Conservation (phyloP, 1,284 basidiomycete species). For the Meira miltonrushii region DNA sequence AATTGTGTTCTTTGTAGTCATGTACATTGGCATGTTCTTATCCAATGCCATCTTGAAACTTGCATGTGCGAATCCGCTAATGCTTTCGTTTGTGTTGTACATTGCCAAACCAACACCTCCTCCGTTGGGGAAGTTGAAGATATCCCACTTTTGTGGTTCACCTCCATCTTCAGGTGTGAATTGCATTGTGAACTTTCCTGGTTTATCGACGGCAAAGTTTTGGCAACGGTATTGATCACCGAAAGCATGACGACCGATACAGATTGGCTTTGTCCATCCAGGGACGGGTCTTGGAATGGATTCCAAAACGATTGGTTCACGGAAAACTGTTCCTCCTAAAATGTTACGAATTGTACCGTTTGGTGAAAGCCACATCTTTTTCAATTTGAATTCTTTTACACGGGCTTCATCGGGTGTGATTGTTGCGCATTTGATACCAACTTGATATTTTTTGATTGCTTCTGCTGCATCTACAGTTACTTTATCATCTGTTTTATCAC, state of each 20-base stretch:
- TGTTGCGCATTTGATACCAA: conserved; percentile 70
- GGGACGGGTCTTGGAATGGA: conserved; percentile 80
- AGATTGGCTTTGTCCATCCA: conserved; percentile 93
- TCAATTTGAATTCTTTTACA: conserved; percentile 76
- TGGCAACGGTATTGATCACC: conserved; percentile 69
- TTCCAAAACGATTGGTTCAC: conserved; percentile 89
- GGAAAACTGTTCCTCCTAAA: conserved; percentile 95
- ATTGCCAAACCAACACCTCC: conserved; percentile 55
- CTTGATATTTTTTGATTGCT: conserved; percentile 58
- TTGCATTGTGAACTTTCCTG: conserved; percentile 47
- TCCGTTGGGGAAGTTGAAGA: conserved; percentile 44
- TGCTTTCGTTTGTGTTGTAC: conserved; percentile 61
- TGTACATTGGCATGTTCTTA: conserved; percentile 79
- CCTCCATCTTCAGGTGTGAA: conserved; percentile 40
- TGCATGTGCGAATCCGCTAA: conserved; percentile 88
- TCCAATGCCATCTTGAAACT: conserved; percentile 97
- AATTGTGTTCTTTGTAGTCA: conserved; percentile 52
- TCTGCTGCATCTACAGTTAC: conserved; percentile 90
- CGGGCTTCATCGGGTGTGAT: conserved; percentile 97
- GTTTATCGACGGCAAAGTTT: conserved; percentile 46
- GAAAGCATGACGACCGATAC: conserved; percentile 94
- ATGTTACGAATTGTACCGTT: conserved; percentile 71
- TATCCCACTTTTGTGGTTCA: conserved; percentile 30
- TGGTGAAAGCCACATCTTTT: conserved; percentile 69
- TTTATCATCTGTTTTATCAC: conserved; percentile 87